Percentiles rank a stretch among this genome's conserved stretches.
These are phyloP conservation scores for Schizopora paradoxa DNA, from an alignment of 1,284 basidiomycete genomes.

Conservation along the genomic window DNA sequence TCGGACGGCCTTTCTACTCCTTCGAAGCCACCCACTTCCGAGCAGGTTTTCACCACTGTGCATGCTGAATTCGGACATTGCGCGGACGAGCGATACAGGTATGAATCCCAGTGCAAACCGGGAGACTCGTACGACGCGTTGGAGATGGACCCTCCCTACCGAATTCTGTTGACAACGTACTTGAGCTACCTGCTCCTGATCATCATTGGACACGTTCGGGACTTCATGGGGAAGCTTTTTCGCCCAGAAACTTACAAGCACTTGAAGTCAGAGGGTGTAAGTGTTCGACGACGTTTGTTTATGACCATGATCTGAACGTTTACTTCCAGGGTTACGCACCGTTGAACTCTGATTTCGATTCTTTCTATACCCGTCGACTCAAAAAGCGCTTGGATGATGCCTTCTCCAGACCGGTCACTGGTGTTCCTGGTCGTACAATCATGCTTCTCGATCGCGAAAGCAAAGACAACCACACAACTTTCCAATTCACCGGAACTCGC, in stretches of 20 bases:
- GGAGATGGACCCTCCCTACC: conserved; percentile 83
- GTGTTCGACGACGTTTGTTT: conserved; percentile 29
- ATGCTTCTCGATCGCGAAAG: conserved; percentile 82
- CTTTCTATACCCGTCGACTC: conserved; percentile 95
- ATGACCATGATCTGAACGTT: conserved; percentile 14
- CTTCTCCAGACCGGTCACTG: conserved; percentile 90
- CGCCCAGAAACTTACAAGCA: conserved; percentile 72
- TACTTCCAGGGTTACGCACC: conserved; percentile 83
- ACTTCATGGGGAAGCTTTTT: conserved; percentile 91
- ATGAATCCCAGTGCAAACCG: conserved; percentile 56
- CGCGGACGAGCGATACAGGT: conserved; percentile 63
- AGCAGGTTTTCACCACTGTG: conserved; percentile 67
- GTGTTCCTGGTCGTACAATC: conserved; percentile 94
- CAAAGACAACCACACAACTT: conserved; percentile 77
- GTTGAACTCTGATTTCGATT: conserved; percentile 97
- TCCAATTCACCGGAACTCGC: conserved; percentile 72
- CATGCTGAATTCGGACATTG: conserved; percentile 89
- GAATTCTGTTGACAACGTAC: conserved; percentile 89
- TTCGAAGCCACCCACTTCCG: conserved; percentile 61
- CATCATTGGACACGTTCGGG: conserved; percentile 85
- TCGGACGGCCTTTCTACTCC: conserved; percentile 53
- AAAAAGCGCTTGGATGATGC: conserved; percentile 95
- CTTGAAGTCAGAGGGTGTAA: conserved; percentile 74
- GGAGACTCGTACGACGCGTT: conserved; percentile 45
- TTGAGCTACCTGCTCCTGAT: conserved; percentile 88